Evolutionary conservation across 495 filamentous ascomycete genomes (phyloP).

Genomic region (Jackrogersella minutella): DNA sequence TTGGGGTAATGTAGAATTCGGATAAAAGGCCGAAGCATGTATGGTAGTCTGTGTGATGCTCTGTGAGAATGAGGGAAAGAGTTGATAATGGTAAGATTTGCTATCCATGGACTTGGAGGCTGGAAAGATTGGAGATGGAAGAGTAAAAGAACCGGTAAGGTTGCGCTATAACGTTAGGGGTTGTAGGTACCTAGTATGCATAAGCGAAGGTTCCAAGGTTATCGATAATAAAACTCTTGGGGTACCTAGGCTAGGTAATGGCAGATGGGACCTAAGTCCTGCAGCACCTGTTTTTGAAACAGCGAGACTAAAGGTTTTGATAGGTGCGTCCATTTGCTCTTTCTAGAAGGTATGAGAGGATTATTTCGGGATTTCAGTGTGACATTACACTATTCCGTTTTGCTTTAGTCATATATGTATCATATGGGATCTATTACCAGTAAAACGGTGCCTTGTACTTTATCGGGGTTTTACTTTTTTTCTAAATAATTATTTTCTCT

Average conservation of each 20-base stretch:
- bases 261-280: too few relatives aligned
- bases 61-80: slow-evolving; percentile 4
- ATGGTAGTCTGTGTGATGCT: too few relatives aligned
- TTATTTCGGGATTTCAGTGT: too few relatives aligned
- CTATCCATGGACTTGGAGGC: slow-evolving; percentile 1
- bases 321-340: background rate
- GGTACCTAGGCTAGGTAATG: too few relatives aligned
- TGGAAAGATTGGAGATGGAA: too few relatives aligned
- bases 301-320: background rate
- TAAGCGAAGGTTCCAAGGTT: too few relatives aligned
- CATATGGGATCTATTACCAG: background rate
- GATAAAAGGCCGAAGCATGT: slow-evolving; percentile 19
- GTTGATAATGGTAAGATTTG: slow-evolving; percentile 19
- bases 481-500: too few relatives aligned
- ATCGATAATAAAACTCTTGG: background rate
- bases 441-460: background rate
- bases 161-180: too few relatives aligned
- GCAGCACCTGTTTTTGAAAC: background rate
- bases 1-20: slow-evolving; percentile 13
- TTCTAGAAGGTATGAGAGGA: slow-evolving; percentile 1
- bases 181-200: too few relatives aligned
- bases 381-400: slow-evolving; percentile 5
- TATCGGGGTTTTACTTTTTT: background rate
- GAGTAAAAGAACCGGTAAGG: too few relatives aligned
- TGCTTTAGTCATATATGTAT: slow-evolving; percentile 5